Conservation (phyloP, 257 asterid genomes). For the Penstemon newberryi region DNA sequence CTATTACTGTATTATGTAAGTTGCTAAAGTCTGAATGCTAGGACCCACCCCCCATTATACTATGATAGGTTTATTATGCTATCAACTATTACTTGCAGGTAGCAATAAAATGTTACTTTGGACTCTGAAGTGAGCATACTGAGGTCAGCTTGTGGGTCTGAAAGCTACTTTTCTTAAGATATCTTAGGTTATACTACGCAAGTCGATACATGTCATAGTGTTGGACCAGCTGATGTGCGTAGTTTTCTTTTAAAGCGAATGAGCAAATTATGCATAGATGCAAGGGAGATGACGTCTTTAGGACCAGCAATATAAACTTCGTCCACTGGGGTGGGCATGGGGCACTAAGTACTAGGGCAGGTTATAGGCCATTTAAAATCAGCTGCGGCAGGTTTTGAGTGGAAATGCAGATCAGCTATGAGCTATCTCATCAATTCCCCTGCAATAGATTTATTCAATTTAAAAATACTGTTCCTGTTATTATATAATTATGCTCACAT, state of each 20-base stretch:
- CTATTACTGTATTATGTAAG: background rate
- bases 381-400: background rate
- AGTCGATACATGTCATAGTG: too few species aligned
- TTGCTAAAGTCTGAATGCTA: constrained; percentile 4
- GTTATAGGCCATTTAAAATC: background rate
- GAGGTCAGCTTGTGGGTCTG: constrained; percentile 1
- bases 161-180: too few species aligned
- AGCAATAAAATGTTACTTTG: background rate
- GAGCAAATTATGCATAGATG: too few species aligned
- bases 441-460: background rate
- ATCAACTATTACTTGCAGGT: background rate
- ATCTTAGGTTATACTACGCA: too few species aligned
- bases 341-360: background rate
- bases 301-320: background rate
- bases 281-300: background rate
- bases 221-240: too few species aligned
- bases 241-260: too few species aligned
- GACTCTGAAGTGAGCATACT: constrained; percentile 1
- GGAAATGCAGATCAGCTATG: background rate
- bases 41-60: background rate
- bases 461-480: background rate
- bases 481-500: background rate
- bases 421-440: background rate
- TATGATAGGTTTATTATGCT: background rate
- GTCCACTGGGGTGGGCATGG: background rate